phyloP scores from a whole-genome alignment of 2,329 filamentous ascomycete species.

The Calonectria honghensis region DNA sequence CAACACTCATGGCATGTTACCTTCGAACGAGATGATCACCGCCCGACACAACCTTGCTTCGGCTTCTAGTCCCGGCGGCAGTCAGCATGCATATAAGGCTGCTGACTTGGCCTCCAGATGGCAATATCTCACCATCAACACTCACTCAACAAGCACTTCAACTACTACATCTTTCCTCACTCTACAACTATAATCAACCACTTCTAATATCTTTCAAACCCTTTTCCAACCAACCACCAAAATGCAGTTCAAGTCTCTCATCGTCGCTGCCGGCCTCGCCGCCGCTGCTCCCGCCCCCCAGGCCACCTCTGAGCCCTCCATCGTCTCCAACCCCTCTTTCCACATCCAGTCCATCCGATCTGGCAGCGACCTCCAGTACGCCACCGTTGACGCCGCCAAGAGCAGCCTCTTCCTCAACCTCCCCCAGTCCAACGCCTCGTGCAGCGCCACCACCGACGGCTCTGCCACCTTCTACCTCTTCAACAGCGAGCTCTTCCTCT shows the following conservation, averaged over 20 bases:
- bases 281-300: constrained; percentile 23
- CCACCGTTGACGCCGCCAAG: constrained; percentile 65
- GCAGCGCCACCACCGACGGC: constrained; percentile 62
- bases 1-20: constrained; percentile 20
- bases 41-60: neutral
- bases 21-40: constrained; percentile 5
- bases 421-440: constrained; percentile 67
- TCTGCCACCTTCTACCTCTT: constrained; percentile 69
- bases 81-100: neutral
- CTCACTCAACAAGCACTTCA: constrained; percentile 4
- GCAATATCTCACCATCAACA: neutral
- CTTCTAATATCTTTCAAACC: neutral
- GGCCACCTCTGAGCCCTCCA: constrained; percentile 19
- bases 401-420: constrained; percentile 67
- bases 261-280: constrained; percentile 43
- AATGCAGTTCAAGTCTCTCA: constrained; percentile 53
- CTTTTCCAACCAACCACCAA: constrained; percentile 5
- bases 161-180: constrained; percentile 10
- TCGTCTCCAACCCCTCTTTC: constrained; percentile 59
- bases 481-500: constrained; percentile 69
- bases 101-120: neutral
- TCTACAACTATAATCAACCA: neutral
- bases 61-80: neutral
- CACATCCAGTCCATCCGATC: constrained; percentile 70
- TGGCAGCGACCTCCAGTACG: constrained; percentile 69